Evolutionary conservation across 306 rosid species (phyloP).

Genomic region (Castanea sativa): DNA sequence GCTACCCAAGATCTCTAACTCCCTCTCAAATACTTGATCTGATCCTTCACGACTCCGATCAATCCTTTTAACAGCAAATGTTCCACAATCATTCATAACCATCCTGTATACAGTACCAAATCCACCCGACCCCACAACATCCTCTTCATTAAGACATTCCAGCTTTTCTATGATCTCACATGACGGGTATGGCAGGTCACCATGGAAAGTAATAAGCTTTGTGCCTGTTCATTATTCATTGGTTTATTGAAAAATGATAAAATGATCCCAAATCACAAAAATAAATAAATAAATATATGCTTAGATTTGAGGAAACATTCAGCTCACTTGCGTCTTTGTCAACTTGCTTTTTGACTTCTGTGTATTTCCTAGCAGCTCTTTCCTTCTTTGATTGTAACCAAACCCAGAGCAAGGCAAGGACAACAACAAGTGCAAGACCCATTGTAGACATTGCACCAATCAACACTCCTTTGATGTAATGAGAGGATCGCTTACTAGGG

Average conservation of each 20-base stretch:
- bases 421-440: constrained; percentile 52
- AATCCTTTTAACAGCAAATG: constrained; percentile 87
- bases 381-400: constrained; percentile 70
- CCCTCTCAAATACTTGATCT: constrained; percentile 87
- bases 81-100: constrained; percentile 90
- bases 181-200: constrained; percentile 87
- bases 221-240: constrained; percentile 48
- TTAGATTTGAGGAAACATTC: constrained; percentile 7
- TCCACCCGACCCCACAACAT: constrained; percentile 89
- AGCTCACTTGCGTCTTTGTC: constrained; percentile 61
- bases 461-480: constrained; percentile 64
- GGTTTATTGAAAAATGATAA: neutral
- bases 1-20: constrained; percentile 89
- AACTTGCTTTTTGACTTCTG: constrained; percentile 76
- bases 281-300: neutral
- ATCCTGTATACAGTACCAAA: constrained; percentile 86
- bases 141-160: constrained; percentile 74
- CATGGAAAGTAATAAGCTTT: constrained; percentile 91
- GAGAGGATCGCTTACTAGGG: constrained; percentile 72
- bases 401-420: constrained; percentile 68
- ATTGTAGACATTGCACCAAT: constrained; percentile 67
- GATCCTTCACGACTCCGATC: constrained; percentile 76
- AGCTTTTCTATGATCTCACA: constrained; percentile 80
- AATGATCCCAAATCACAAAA: neutral
- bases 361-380: constrained; percentile 62